Conservation (phyloP, 106 monocot genomes). For the Dendrobium catenatum region DNA sequence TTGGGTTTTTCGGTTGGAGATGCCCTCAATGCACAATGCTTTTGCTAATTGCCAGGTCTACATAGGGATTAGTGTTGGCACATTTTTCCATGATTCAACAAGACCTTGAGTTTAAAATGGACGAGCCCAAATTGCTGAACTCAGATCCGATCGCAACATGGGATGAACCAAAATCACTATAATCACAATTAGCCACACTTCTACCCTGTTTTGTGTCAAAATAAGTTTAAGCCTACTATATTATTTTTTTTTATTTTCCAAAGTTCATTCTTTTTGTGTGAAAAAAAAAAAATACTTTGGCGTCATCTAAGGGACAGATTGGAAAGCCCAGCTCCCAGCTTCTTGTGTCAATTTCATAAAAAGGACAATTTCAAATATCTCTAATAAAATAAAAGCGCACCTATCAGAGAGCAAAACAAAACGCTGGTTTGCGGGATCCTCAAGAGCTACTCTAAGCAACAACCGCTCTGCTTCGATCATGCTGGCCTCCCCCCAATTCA, state of each 20-base stretch:
- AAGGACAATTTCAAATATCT: not conserved
- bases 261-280: not conserved
- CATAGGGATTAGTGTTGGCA: not conserved
- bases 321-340: not conserved
- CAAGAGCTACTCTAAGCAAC: slow-evolving; percentile 50
- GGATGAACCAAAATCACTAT: not conserved
- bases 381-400: slow-evolving; percentile 21
- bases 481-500: slow-evolving; percentile 84
- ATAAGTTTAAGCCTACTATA: too few species aligned
- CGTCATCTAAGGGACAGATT: not conserved
- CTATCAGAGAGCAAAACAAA: slow-evolving; percentile 90
- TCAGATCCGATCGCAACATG: not conserved
- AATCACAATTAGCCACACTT: not conserved
- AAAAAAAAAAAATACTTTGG: not conserved
- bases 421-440: slow-evolving; percentile 82
- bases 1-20: too few species aligned
- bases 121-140: not conserved
- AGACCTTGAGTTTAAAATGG: not conserved
- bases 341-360: not conserved
- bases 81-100: not conserved
- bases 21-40: not conserved
- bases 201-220: not conserved
- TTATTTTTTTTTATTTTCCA: not conserved
- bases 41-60: not conserved
- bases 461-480: slow-evolving; percentile 89